phyloP scores from a whole-genome alignment of 2,329 filamentous ascomycete genomes.

The Stemphylium lycopersici region DNA sequence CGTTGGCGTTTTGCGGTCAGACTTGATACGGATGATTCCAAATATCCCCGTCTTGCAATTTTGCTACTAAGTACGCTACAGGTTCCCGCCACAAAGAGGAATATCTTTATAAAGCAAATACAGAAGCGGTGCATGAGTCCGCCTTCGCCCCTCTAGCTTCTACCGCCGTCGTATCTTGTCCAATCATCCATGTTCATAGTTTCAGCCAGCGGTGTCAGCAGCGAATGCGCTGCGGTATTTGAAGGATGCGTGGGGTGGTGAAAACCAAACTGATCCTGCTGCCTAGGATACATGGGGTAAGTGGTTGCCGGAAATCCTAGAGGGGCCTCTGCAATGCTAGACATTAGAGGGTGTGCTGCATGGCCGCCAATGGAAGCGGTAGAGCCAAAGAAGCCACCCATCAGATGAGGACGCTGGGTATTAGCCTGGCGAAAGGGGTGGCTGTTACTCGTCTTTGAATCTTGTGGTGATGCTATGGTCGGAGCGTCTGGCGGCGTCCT shows the following conservation, averaged over 20 bases:
- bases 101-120: not conserved
- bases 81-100: no score
- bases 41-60: no score
- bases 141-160: not conserved
- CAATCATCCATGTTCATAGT: conserved; percentile 3
- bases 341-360: not conserved
- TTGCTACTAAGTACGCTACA: no score
- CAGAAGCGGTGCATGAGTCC: not conserved
- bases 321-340: not conserved
- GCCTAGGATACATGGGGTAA: not conserved
- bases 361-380: not conserved
- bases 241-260: not conserved
- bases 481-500: not conserved
- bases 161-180: not conserved
- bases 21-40: no score
- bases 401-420: not conserved
- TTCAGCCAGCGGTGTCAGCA: not conserved
- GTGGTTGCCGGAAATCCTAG: not conserved
- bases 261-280: not conserved
- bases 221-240: not conserved
- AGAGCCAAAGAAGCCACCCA: not conserved
- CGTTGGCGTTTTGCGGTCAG: no score
- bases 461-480: not conserved
- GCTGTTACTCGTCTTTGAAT: not conserved
- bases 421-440: not conserved